Evolutionary conservation across 768 basidiomycete genomes (phyloP).

Genomic region (Trametes elegans): DNA sequence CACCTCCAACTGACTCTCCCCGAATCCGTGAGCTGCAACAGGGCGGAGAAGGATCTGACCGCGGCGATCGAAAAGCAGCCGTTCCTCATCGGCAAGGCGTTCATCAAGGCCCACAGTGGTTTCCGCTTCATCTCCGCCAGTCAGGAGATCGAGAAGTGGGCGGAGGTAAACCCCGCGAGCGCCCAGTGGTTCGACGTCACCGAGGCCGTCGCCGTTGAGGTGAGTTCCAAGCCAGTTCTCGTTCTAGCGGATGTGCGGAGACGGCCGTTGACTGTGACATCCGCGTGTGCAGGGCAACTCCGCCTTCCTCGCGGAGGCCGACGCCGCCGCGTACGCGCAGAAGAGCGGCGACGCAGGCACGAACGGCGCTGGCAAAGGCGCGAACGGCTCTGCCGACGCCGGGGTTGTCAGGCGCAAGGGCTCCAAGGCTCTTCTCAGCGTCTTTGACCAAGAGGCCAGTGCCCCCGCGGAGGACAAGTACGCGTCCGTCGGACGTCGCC

Average conservation of each 20-base stretch:
- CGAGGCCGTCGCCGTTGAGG: neutral
- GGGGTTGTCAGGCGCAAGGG: neutral
- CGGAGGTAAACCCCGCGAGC: neutral
- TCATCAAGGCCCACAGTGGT: slow-evolving; percentile 4
- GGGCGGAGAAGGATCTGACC: neutral
- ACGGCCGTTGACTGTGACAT: neutral
- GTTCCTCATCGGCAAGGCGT: neutral
- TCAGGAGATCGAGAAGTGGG: neutral
- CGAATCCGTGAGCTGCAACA: neutral
- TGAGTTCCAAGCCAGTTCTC: neutral
- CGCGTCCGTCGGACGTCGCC: too few relatives aligned
- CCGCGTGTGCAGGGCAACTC: neutral
- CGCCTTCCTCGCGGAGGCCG: neutral
- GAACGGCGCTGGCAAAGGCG: neutral
- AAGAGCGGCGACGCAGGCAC: neutral
- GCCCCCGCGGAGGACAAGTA: too few relatives aligned
- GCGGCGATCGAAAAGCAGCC: neutral
- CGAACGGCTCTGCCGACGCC: neutral
- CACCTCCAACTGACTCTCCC: neutral
- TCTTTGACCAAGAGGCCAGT: neutral
- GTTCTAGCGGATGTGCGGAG: too few relatives aligned
- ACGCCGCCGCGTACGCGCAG: neutral
- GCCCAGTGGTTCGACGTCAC: neutral
- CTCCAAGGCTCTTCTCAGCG: too few relatives aligned
- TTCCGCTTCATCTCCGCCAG: neutral